Conservation (phyloP, 345 rosid species). For the Salix koriyanagi region DNA sequence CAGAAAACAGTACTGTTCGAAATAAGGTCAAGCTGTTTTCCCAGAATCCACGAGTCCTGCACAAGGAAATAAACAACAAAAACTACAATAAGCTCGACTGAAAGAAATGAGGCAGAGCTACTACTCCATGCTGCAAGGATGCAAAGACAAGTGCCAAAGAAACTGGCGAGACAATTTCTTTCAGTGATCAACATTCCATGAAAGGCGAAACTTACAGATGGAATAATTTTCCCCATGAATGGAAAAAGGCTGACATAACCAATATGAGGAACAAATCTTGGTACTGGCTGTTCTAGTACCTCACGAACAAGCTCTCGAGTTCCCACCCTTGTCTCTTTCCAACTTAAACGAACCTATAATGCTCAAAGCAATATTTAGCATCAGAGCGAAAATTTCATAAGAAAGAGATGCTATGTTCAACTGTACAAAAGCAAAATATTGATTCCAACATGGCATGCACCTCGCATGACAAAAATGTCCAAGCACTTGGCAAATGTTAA, state of each 20-base stretch:
- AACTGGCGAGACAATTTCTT: not conserved
- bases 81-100: not conserved
- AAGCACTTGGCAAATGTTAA: not conserved
- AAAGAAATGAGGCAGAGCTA: not conserved
- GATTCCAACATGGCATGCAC: not conserved
- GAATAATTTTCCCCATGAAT: conserved; percentile 77
- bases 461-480: not conserved
- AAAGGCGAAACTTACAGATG: conserved; percentile 55
- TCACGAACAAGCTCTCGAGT: conserved; percentile 72
- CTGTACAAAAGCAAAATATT: not conserved
- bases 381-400: not conserved
- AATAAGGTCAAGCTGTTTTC: conserved; percentile 81
- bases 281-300: conserved; percentile 55
- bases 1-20: conserved; percentile 62
- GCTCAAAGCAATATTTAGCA: conserved; percentile 15
- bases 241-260: conserved; percentile 97
- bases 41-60: conserved; percentile 78
- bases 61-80: not conserved
- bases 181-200: not conserved
- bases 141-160: not conserved
- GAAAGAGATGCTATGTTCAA: not conserved
- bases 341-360: conserved; percentile 66
- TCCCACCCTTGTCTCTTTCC: conserved; percentile 55
- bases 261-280: conserved; percentile 79
- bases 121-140: not conserved